Percentiles rank a stretch among this genome's conserved stretches.
phyloP scores from a whole-genome alignment of 1,284 basidiomycete species.

The Microbotryomycetes sp. region DNA sequence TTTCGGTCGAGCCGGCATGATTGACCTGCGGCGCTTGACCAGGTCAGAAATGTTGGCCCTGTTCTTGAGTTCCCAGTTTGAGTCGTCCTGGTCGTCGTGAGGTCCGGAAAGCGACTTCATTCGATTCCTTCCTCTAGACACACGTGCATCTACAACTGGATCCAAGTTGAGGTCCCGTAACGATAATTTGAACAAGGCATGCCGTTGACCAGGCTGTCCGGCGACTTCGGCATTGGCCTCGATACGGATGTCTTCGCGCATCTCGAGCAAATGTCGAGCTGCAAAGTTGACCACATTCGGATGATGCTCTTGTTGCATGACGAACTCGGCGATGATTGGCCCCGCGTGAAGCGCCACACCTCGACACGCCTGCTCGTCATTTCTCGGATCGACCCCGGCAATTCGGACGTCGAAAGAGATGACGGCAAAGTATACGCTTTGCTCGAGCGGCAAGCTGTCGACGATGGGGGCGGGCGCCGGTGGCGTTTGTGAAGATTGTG shows the following conservation, averaged over 20 bases:
- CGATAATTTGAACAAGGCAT: constrained; percentile 41
- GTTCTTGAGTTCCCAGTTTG: constrained; percentile 21
- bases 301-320: constrained; percentile 49
- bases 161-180: constrained; percentile 38
- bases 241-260: constrained; percentile 57
- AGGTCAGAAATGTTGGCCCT: constrained; percentile 15
- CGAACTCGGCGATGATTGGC: constrained; percentile 53
- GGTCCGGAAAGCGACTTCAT: constrained; percentile 3
- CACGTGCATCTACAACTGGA: constrained; percentile 39
- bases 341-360: constrained; percentile 61
- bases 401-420: constrained; percentile 60
- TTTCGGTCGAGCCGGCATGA: constrained; percentile 31
- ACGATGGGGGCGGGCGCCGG: constrained; percentile 36
- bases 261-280: constrained; percentile 46
- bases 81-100: constrained; percentile 12
- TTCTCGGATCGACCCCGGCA: constrained; percentile 68
- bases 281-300: constrained; percentile 44
- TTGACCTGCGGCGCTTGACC: constrained; percentile 12
- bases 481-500: not conserved
- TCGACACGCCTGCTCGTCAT: constrained; percentile 57
- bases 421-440: constrained; percentile 55
- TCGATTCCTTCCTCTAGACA: constrained; percentile 33
- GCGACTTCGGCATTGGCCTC: constrained; percentile 48
- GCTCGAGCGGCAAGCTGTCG: constrained; percentile 51
- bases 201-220: constrained; percentile 44